These are phyloP conservation scores for Puccinia novopanici DNA, from an alignment of 1,284 basidiomycete species.

Conservation along the genomic window DNA sequence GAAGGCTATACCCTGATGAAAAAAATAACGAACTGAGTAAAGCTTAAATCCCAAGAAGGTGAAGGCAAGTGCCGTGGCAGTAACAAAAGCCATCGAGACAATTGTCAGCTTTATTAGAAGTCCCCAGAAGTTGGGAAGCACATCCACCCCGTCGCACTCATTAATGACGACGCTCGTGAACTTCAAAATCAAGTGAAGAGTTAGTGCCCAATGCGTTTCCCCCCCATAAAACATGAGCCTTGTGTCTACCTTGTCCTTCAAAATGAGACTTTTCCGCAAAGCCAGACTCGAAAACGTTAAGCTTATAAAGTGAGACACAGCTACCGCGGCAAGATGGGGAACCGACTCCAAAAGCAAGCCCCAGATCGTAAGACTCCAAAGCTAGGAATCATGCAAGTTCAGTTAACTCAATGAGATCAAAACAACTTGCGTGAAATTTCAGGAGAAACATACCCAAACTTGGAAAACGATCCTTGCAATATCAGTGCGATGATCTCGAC, in stretches of 20 bases:
- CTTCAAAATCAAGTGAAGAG: background rate
- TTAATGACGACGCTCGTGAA: conserved; percentile 12
- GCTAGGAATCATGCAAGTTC: background rate
- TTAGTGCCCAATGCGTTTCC: background rate
- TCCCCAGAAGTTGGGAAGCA: conserved; percentile 38
- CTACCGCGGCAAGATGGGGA: conserved; percentile 42
- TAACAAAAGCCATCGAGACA: conserved; percentile 18
- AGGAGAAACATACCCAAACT: conserved; percentile 30
- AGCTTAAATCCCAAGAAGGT: conserved; percentile 33
- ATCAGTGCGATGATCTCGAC: conserved; percentile 22
- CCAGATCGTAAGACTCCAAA: conserved; percentile 39
- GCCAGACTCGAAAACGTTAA: conserved; percentile 5
- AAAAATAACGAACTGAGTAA: conserved; percentile 26
- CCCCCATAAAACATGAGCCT: background rate
- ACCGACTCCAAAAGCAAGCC: conserved; percentile 41
- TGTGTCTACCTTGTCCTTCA: conserved; percentile 19
- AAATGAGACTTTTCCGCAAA: conserved; percentile 5
- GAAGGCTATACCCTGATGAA: background rate
- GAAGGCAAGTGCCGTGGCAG: conserved; percentile 8
- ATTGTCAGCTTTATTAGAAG: conserved; percentile 18
- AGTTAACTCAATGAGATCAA: background rate
- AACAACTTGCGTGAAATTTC: too few relatives aligned
- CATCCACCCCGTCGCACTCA: conserved; percentile 41
- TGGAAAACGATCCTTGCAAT: conserved; percentile 33
- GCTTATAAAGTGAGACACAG: conserved; percentile 23